These are phyloP conservation scores for Chlorella sp. DNA, from an alignment of 139 green algal genomes.

Conservation along the genomic window DNA sequence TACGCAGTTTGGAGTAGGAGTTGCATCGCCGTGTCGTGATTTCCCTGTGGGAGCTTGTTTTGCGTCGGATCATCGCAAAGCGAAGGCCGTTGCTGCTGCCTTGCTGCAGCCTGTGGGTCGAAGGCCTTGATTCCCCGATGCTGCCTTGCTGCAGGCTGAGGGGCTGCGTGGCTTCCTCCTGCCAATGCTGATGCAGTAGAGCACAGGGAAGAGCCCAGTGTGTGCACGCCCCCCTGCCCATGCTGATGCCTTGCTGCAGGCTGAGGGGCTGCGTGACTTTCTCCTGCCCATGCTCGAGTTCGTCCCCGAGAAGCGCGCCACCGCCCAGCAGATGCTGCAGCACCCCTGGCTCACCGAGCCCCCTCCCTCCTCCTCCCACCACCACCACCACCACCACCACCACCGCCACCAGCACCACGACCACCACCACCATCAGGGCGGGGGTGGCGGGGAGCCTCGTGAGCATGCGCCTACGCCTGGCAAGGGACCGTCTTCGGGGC, in stretches of 20 bases:
- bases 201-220: no score
- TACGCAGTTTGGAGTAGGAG: no score
- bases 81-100: no score
- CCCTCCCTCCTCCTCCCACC: no score
- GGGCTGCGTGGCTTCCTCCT: constrained; percentile 79
- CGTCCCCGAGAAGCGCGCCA: constrained; percentile 70
- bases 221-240: no score
- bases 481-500: not conserved
- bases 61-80: no score
- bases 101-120: no score
- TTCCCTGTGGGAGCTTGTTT: no score
- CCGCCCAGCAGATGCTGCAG: constrained; percentile 71
- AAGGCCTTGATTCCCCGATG: no score
- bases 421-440: not conserved
- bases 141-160: constrained; percentile 67
- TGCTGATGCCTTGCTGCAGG: no score
- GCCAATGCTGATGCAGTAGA: no score
- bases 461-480: not conserved
- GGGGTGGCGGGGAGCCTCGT: not conserved
- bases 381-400: not conserved
- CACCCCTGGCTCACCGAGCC: constrained; percentile 92
- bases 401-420: not conserved
- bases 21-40: no score
- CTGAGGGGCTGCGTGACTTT: constrained; percentile 72
- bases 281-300: constrained; percentile 91